phyloP scores from a whole-genome alignment of 2,329 filamentous ascomycete genomes.

The Talaromyces sp. region DNA sequence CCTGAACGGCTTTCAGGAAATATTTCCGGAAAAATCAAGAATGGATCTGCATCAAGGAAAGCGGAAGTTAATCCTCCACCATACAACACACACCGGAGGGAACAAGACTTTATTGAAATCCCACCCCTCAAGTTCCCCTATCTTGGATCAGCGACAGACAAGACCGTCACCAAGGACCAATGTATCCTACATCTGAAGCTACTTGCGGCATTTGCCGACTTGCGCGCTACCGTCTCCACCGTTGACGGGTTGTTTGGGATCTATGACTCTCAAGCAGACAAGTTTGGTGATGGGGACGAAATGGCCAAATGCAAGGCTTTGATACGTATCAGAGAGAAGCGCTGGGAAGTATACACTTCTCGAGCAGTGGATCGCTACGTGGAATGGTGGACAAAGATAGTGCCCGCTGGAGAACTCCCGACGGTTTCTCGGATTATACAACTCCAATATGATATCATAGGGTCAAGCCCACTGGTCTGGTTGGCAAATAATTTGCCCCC shows the following conservation, averaged over 20 bases:
- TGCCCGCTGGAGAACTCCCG: neutral
- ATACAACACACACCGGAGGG: neutral
- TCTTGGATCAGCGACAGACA: neutral
- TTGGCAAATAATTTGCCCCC: neutral
- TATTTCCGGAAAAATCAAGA: neutral
- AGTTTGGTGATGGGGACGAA: neutral
- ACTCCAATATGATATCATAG: neutral
- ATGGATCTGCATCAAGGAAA: neutral
- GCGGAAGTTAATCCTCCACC: neutral
- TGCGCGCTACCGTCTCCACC: constrained; percentile 63
- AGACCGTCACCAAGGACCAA: constrained; percentile 41
- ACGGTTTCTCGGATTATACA: neutral
- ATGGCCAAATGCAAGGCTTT: neutral
- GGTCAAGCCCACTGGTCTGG: neutral
- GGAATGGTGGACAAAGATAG: constrained; percentile 4
- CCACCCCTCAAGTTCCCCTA: neutral
- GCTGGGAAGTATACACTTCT: constrained; percentile 7
- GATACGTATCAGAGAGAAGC: constrained; percentile 3
- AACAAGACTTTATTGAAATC: neutral
- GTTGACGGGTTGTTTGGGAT: constrained; percentile 58
- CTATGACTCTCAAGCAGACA: neutral
- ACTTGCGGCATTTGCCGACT: constrained; percentile 59
- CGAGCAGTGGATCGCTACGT: constrained; percentile 8
- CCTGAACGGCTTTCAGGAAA: neutral
- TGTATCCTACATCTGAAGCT: constrained; percentile 71